Base-by-base conservation (phyloP, 495 filamentous ascomycete genomes). In the Penicillium goetzii region DNA sequence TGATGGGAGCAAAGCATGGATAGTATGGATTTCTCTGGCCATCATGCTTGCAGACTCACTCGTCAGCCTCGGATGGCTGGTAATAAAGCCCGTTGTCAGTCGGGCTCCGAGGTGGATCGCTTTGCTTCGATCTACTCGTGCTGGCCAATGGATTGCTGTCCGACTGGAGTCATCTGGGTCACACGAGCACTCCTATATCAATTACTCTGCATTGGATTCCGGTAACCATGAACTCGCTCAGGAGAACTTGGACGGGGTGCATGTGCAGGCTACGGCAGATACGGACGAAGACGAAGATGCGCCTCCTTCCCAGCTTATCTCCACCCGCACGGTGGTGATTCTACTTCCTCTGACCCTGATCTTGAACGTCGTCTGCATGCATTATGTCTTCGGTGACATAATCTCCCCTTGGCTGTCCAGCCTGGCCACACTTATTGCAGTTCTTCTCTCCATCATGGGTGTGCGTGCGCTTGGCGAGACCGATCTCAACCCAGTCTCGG, bases 21-120 rank as follows among this genome's bases (percentile, higher is more conserved):
- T 99, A 61, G 91, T 98, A 0, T 99, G 95, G 95, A 79, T 94
- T 2, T 94, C 90, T 60, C 76, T 99, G 33, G 92, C 95, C 1
- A 96, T 99, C 64, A 99, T 99, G 95, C 84, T 99, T 63, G 89
- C 92, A 9, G 95, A 99, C 76, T 90, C 93, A 2, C 78, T 98
- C 4, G 84, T 97, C 57, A 97, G 91, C 66, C 83, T 99, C 21
- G 87, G 90, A 5, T 93, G 92, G 80, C 81, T 99, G 26, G 81
- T 92, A 7, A 59, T 89, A 11, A 86, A 85, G 30, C 88, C 90
- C 8, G 56, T 89, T 1, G 68, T 90, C 14, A 64, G 63, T 3
- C 73, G 76, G 59, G 75, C 71, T 15, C 77, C 81, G 3, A 63
- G 61, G 17, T 80, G 79, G 56, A 70, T 73, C 56, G 68, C 72